Percentiles rank a stretch among this genome's conserved stretches.
phyloP scores from a whole-genome alignment of 2,329 filamentous ascomycete species.

The Trichoderma atroviride region DNA sequence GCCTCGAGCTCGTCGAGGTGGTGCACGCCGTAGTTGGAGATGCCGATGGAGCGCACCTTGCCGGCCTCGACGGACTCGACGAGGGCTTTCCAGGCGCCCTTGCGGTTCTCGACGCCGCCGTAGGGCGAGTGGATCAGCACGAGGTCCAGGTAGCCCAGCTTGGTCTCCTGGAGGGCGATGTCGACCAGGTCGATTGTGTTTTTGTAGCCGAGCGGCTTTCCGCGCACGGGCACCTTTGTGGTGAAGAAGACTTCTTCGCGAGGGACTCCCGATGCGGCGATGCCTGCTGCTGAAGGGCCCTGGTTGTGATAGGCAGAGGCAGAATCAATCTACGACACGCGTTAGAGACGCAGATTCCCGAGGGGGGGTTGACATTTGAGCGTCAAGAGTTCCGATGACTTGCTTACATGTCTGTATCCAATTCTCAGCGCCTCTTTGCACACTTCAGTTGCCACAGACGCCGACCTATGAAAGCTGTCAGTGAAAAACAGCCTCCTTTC shows the following conservation, averaged over 20 bases:
- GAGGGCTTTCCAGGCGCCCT: slow-evolving; percentile 63
- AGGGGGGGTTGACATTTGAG: not conserved
- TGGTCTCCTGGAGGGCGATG: slow-evolving; percentile 62
- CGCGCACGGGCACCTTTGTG: slow-evolving; percentile 54
- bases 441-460: slow-evolving; percentile 39
- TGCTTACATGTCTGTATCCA: slow-evolving; percentile 57
- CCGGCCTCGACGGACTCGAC: slow-evolving; percentile 65
- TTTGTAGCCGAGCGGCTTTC: slow-evolving; percentile 56
- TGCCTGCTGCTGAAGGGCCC: slow-evolving; percentile 49
- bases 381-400: not conserved
- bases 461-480: slow-evolving; percentile 33
- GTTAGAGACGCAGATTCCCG: not conserved
- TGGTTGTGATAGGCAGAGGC: slow-evolving; percentile 57
- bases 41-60: slow-evolving; percentile 62
- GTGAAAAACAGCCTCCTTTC: not conserved
- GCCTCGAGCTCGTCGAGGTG: slow-evolving; percentile 63
- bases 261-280: slow-evolving; percentile 46
- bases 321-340: slow-evolving; percentile 52
- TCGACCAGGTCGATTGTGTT: slow-evolving; percentile 65
- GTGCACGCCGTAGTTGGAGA: slow-evolving; percentile 68
- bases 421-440: slow-evolving; percentile 51
- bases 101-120: slow-evolving; percentile 57
- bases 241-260: slow-evolving; percentile 59
- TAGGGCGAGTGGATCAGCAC: slow-evolving; percentile 65
- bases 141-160: slow-evolving; percentile 68